phyloP scores from a whole-genome alignment of 2,329 filamentous ascomycete genomes.

The Leptographium galeiforme region DNA sequence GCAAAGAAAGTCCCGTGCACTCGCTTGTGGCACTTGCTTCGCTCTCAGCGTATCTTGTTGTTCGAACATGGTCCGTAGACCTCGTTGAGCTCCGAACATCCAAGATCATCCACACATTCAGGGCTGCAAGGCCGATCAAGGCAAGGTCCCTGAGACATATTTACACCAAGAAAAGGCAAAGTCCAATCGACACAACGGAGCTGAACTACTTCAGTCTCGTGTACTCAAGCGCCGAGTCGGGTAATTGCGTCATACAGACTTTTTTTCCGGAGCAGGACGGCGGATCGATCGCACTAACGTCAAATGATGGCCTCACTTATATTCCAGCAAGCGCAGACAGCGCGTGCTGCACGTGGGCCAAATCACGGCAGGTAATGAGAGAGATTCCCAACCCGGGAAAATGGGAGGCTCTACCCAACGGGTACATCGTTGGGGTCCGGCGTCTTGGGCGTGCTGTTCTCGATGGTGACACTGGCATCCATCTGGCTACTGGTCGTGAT shows the following conservation, averaged over 20 bases:
- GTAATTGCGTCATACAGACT: slow-evolving; percentile 51
- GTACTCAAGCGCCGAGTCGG: slow-evolving; percentile 45
- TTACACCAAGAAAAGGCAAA: slow-evolving; percentile 36
- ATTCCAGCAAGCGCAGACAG: slow-evolving; percentile 16
- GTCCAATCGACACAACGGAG: slow-evolving; percentile 39
- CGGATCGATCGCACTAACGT: slow-evolving; percentile 46
- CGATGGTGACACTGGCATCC: slow-evolving; percentile 3
- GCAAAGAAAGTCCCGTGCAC: slow-evolving; percentile 31
- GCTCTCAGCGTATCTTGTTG: slow-evolving; percentile 47
- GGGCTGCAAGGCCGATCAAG: slow-evolving; percentile 39
- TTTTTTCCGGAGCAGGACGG: slow-evolving; percentile 41
- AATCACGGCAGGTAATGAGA: slow-evolving; percentile 36
- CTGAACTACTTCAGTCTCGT: slow-evolving; percentile 50
- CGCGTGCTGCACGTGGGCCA: slow-evolving; percentile 36
- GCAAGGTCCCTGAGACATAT: slow-evolving; percentile 47
- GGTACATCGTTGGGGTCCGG: slow-evolving; percentile 51
- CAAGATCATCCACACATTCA: slow-evolving; percentile 47
- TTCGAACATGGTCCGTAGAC: slow-evolving; percentile 41
- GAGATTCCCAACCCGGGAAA: slow-evolving; percentile 47
- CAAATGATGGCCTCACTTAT: slow-evolving; percentile 24
- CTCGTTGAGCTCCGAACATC: slow-evolving; percentile 46
- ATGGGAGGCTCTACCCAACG: slow-evolving; percentile 49
- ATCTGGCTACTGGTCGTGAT: background rate
- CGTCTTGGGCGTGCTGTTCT: slow-evolving; percentile 12
- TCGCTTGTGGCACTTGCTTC: slow-evolving; percentile 46